These are phyloP conservation scores for Trypanosoma vivax DNA, from an alignment of 208 protist genomes.

Conservation along the genomic window DNA sequence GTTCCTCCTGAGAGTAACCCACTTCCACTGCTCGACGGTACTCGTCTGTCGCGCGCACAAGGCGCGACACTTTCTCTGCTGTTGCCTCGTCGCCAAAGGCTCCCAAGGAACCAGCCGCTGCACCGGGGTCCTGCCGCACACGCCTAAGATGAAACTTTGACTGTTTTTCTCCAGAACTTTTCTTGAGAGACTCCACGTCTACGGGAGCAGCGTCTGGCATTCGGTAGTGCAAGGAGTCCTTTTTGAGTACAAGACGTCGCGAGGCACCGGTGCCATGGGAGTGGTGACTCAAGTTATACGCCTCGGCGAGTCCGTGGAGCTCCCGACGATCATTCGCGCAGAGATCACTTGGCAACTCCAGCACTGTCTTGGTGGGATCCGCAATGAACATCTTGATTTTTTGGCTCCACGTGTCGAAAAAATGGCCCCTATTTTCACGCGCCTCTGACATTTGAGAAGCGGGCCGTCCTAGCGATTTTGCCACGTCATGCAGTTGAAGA, in stretches of 20 bases:
- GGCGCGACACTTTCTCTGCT: constrained; percentile 41
- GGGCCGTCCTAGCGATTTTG: not conserved
- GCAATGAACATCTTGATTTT: constrained; percentile 67
- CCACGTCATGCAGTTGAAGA: not conserved
- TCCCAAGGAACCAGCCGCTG: constrained; percentile 45
- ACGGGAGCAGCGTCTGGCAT: constrained; percentile 40
- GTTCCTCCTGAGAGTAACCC: constrained; percentile 75
- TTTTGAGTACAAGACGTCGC: constrained; percentile 69
- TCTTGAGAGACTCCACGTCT: constrained; percentile 48
- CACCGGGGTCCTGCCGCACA: constrained; percentile 23
- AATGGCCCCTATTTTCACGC: constrained; percentile 51
- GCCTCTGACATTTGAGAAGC: constrained; percentile 26
- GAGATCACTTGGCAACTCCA: constrained; percentile 63
- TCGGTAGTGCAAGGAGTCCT: constrained; percentile 80
- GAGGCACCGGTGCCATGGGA: constrained; percentile 35
- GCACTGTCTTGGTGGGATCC: constrained; percentile 62
- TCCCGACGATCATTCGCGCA: constrained; percentile 64
- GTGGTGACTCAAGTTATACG: constrained; percentile 81
- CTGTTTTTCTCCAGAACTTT: constrained; percentile 39
- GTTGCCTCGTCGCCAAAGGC: constrained; percentile 75
- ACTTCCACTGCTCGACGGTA: constrained; percentile 75
- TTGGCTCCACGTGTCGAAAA: constrained; percentile 62
- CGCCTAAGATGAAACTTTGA: constrained; percentile 63
- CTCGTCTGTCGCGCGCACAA: constrained; percentile 69
- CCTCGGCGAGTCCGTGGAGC: constrained; percentile 74